These are phyloP conservation scores for Hanseniaspora hatyaiensis DNA, from an alignment of 805 yeast species.

Conservation along the genomic window DNA sequence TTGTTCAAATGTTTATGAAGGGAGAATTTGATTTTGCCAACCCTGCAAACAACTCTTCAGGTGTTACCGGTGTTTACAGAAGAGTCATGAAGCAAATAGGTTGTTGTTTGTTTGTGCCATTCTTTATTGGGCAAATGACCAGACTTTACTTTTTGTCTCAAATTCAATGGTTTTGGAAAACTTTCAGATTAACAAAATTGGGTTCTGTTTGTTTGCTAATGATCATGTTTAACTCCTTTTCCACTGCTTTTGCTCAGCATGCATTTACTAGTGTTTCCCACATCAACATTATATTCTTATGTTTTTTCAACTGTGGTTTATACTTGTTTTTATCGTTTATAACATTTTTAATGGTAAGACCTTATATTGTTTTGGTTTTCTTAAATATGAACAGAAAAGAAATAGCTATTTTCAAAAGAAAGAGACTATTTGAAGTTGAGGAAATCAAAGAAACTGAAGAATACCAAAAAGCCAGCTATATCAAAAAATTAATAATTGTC, in stretches of 20 bases:
- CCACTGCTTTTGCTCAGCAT: conserved; percentile 74
- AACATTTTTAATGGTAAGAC: conserved; percentile 51
- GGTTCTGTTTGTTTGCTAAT: conserved; percentile 70
- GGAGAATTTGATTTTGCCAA: conserved; percentile 66
- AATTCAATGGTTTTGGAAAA: conserved; percentile 47
- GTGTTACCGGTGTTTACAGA: conserved; percentile 49
- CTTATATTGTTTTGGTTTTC: conserved; percentile 37
- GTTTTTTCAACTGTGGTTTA: conserved; percentile 72
- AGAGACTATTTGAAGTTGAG: conserved; percentile 25
- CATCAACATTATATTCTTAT: conserved; percentile 59
- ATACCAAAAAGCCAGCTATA: not conserved
- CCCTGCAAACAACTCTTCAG: conserved; percentile 47
- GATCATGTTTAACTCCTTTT: conserved; percentile 68
- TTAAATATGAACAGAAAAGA: conserved; percentile 40
- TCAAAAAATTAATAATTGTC: not conserved
- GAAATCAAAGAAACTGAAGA: conserved; percentile 21
- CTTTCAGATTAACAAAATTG: conserved; percentile 53
- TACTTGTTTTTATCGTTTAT: conserved; percentile 64
- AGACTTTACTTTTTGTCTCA: conserved; percentile 61
- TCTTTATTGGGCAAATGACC: conserved; percentile 76
- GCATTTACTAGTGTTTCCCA: conserved; percentile 64
- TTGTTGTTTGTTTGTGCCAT: conserved; percentile 67
- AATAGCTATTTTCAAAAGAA: conserved; percentile 37
- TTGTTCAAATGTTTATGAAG: conserved; percentile 54
- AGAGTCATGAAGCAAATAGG: conserved; percentile 84